A percentile compares a stretch with the other conserved stretches of the same genome.
phyloP scores from a whole-genome alignment of 1,139 yeast species.

The Geotrichum restrictum region DNA sequence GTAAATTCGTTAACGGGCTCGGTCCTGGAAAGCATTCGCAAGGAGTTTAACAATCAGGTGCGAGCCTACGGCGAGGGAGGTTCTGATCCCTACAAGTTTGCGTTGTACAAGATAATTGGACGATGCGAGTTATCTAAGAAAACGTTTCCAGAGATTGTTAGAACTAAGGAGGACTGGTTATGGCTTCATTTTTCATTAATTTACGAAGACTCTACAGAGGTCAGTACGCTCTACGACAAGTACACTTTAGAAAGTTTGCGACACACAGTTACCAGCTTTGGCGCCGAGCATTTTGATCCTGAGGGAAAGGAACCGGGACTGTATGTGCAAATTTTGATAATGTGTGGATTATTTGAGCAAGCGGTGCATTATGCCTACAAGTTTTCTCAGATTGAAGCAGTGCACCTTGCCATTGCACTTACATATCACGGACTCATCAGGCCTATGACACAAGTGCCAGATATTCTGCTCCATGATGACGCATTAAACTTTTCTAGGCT shows the following conservation, averaged over 20 bases:
- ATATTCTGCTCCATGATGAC: conserved; percentile 29
- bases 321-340: conserved; percentile 69
- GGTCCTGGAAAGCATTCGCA: conserved; percentile 63
- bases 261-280: conserved; percentile 59
- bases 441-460: conserved; percentile 40
- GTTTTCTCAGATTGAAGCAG: conserved; percentile 77
- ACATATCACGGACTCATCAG: conserved; percentile 70
- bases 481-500: conserved; percentile 38
- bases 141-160: conserved; percentile 64
- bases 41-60: conserved; percentile 83
- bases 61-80: conserved; percentile 54
- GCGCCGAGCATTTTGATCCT: conserved; percentile 64
- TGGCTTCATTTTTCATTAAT: conserved; percentile 87
- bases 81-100: conserved; percentile 85
- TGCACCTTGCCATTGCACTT: conserved; percentile 84
- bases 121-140: conserved; percentile 80
- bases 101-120: conserved; percentile 86
- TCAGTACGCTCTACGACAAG: conserved; percentile 60
- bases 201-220: conserved; percentile 47
- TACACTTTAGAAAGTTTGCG: conserved; percentile 75
- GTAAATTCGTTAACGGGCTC: conserved; percentile 59
- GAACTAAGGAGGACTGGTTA: conserved; percentile 93
- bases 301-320: conserved; percentile 60
- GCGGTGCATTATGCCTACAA: conserved; percentile 71
- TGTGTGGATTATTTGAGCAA: conserved; percentile 76